A percentile compares a stretch with the other conserved stretches of the same genome.
phyloP scores from a whole-genome alignment of 768 basidiomycete genomes.

The Cystobasidium ongulense region DNA sequence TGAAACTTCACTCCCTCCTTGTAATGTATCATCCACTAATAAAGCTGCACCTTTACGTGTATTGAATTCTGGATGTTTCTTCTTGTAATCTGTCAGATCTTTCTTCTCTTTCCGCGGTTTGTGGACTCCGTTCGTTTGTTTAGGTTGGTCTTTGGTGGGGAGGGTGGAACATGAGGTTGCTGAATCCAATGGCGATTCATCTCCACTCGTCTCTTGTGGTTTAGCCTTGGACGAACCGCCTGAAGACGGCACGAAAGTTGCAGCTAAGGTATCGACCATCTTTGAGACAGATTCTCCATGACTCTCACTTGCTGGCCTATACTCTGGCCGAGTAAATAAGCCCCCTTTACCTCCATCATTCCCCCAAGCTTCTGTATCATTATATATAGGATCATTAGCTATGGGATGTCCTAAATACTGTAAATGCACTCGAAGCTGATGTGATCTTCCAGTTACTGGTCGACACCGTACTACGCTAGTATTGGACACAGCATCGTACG shows the following conservation, averaged over 20 bases:
- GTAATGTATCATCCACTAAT: constrained; percentile 8
- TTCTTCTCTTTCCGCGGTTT: background rate
- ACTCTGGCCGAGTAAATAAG: constrained; percentile 15
- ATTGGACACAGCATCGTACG: constrained; percentile 68
- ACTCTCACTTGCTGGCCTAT: constrained; percentile 39
- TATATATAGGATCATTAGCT: constrained; percentile 91
- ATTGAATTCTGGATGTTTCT: background rate
- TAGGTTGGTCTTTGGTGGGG: background rate
- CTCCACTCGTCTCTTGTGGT: background rate
- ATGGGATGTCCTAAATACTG: constrained; percentile 90
- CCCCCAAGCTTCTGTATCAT: constrained; percentile 51
- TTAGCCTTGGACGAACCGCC: background rate
- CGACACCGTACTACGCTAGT: constrained; percentile 84
- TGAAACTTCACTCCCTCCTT: constrained; percentile 7
- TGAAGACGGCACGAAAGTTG: background rate
- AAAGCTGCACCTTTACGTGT: background rate
- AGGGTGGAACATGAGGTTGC: background rate
- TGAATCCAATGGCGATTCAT: background rate
- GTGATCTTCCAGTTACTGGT: constrained; percentile 86
- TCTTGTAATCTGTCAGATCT: background rate
- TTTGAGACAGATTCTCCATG: background rate
- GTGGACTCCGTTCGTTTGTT: background rate
- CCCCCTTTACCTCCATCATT: constrained; percentile 37
- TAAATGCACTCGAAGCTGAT: constrained; percentile 93
- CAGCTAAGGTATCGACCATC: background rate